A percentile compares a stretch with the other conserved stretches of the same genome.
phyloP scores from a whole-genome alignment of 371 early-diverging fungal genomes.

The Rhizopus stolonifer region DNA sequence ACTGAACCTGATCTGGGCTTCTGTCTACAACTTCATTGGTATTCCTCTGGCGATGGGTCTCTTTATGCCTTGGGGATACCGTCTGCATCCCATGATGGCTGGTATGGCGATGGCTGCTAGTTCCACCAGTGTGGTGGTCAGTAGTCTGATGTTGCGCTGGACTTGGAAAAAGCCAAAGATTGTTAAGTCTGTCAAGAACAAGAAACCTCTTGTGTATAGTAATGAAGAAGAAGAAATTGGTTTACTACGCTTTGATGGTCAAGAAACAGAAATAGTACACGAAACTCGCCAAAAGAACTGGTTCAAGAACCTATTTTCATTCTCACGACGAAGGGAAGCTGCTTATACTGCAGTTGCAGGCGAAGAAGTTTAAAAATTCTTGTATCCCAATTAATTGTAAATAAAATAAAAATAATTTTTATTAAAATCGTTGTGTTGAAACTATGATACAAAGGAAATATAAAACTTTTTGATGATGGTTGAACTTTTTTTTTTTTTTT shows the following conservation, averaged over 20 bases:
- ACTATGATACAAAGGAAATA: background rate
- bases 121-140: slow-evolving; percentile 87
- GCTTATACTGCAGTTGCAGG: background rate
- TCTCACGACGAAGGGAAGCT: background rate
- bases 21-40: slow-evolving; percentile 81
- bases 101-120: slow-evolving; percentile 92
- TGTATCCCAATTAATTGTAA: too few species aligned
- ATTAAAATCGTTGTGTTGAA: too few species aligned
- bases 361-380: background rate
- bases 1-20: slow-evolving; percentile 87
- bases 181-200: background rate
- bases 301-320: background rate
- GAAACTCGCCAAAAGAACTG: too few species aligned
- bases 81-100: slow-evolving; percentile 86
- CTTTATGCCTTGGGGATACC: slow-evolving; percentile 77
- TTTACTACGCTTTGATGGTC: background rate
- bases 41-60: slow-evolving; percentile 96
- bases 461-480: background rate
- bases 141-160: slow-evolving; percentile 77
- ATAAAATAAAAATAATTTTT: too few species aligned
- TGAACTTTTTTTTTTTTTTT: too few species aligned
- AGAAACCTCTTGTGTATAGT: background rate
- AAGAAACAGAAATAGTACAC: background rate
- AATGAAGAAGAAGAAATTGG: background rate
- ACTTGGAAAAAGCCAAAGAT: slow-evolving; percentile 58